Conservation (phyloP, 305 asterid species). For the Fraxinus angustifolia region DNA sequence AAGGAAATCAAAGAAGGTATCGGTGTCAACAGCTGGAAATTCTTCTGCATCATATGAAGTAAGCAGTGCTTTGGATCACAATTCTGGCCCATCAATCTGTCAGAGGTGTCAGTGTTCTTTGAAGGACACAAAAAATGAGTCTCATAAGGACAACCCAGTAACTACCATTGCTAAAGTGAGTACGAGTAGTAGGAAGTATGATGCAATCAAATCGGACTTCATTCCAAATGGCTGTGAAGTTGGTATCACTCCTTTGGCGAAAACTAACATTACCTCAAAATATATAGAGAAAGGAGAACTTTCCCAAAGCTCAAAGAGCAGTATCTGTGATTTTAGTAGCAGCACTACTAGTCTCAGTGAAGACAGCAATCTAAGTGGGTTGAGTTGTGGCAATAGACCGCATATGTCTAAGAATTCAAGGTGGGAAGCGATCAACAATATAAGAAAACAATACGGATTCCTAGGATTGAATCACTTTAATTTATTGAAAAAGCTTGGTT, state of each 20-base stretch:
- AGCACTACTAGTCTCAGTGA: constrained; percentile 76
- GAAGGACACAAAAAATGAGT: constrained; percentile 35
- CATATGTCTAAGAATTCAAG: constrained; percentile 83
- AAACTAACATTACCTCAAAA: constrained; percentile 34
- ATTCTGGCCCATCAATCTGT: constrained; percentile 51
- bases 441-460: constrained; percentile 57
- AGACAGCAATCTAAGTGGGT: constrained; percentile 68
- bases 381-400: constrained; percentile 56
- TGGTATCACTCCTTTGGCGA: constrained; percentile 27
- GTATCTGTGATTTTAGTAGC: constrained; percentile 77
- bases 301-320: constrained; percentile 84
- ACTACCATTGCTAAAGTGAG: constrained; percentile 23
- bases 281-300: constrained; percentile 59
- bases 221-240: constrained; percentile 30
- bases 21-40: constrained; percentile 22
- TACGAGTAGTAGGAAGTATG: constrained; percentile 24
- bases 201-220: constrained; percentile 28
- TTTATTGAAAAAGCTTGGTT: constrained; percentile 81
- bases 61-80: constrained; percentile 21
- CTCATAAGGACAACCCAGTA: constrained; percentile 23
- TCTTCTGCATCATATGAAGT: constrained; percentile 28
- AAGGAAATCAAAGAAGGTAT: constrained; percentile 53
- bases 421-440: constrained; percentile 65
- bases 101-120: constrained; percentile 79
- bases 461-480: constrained; percentile 73